These are phyloP conservation scores for Collariella sp. DNA, from an alignment of 495 filamentous ascomycete genomes.

Conservation along the genomic window DNA sequence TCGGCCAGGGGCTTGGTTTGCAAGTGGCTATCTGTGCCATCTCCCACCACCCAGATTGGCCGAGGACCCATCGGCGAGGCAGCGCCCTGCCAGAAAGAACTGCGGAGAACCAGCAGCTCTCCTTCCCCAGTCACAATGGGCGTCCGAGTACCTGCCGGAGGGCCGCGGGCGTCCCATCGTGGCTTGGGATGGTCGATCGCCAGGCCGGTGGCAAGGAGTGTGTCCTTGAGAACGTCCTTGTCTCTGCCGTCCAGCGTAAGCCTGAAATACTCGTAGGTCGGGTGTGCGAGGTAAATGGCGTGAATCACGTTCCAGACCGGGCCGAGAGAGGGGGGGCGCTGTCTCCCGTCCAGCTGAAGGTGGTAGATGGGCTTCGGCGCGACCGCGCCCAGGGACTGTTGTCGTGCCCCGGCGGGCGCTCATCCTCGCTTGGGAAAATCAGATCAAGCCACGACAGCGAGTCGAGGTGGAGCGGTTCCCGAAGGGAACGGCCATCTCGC, in stretches of 20 bases:
- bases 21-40: slow-evolving; percentile 25
- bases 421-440: slow-evolving; percentile 23
- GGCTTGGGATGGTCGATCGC: slow-evolving; percentile 39
- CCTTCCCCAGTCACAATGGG: slow-evolving; percentile 8
- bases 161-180: background rate
- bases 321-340: slow-evolving; percentile 38
- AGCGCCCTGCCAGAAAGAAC: slow-evolving; percentile 59
- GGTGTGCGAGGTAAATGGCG: slow-evolving; percentile 45
- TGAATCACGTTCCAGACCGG: slow-evolving; percentile 53
- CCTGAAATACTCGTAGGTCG: slow-evolving; percentile 43
- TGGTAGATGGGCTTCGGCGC: slow-evolving; percentile 29
- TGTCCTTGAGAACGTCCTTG: slow-evolving; percentile 31
- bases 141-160: background rate
- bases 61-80: slow-evolving; percentile 52
- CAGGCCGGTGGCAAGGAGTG: slow-evolving; percentile 44
- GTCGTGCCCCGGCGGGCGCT: slow-evolving; percentile 30
- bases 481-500: slow-evolving; percentile 7
- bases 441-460: slow-evolving; percentile 30
- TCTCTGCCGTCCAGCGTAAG: slow-evolving; percentile 37
- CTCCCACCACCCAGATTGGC: slow-evolving; percentile 43
- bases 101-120: slow-evolving; percentile 35
- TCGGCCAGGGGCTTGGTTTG: slow-evolving; percentile 37
- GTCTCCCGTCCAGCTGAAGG: slow-evolving; percentile 25
- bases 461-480: slow-evolving; percentile 27
- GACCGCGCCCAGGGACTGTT: slow-evolving; percentile 38